phyloP scores from a whole-genome alignment of 805 yeast genomes.

The Wickerhamiella brachini region DNA sequence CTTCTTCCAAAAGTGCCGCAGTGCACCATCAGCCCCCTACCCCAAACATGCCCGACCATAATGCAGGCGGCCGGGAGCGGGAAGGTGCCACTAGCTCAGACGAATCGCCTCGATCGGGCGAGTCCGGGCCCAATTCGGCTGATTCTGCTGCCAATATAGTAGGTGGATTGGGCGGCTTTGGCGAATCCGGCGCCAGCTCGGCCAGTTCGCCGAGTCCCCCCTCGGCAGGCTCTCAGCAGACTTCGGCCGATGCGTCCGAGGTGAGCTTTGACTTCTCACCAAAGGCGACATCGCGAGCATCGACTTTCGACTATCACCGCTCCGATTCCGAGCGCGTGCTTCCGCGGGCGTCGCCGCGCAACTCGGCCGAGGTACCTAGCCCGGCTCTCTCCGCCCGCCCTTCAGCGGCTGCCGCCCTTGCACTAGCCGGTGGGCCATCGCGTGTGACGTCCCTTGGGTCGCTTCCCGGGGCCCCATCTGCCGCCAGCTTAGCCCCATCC shows the following conservation, averaged over 20 bases:
- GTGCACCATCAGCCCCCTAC: too few species aligned
- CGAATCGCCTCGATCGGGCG: background rate
- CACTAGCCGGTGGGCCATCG: conserved; percentile 1
- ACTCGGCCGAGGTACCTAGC: background rate
- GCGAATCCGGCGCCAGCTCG: background rate
- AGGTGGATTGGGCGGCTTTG: too few species aligned
- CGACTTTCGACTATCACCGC: background rate
- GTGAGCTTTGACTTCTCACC: background rate
- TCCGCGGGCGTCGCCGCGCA: conserved; percentile 2
- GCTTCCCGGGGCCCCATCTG: background rate
- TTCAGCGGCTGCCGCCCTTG: background rate
- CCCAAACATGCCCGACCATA: too few species aligned
- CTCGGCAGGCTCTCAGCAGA: background rate
- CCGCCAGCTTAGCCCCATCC: conserved; percentile 3
- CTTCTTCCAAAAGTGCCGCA: too few species aligned
- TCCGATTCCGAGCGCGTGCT: background rate
- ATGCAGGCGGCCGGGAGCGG: too few species aligned
- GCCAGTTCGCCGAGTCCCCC: background rate
- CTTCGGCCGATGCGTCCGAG: background rate
- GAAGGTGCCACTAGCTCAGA: background rate
- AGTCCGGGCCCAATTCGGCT: too few species aligned
- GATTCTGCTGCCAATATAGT: too few species aligned
- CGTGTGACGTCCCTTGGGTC: background rate
- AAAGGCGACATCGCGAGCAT: background rate
- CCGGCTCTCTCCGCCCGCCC: background rate